Evolutionary conservation across 805 yeast species (phyloP).

Genomic region (Metschnikowia colocasiae): DNA sequence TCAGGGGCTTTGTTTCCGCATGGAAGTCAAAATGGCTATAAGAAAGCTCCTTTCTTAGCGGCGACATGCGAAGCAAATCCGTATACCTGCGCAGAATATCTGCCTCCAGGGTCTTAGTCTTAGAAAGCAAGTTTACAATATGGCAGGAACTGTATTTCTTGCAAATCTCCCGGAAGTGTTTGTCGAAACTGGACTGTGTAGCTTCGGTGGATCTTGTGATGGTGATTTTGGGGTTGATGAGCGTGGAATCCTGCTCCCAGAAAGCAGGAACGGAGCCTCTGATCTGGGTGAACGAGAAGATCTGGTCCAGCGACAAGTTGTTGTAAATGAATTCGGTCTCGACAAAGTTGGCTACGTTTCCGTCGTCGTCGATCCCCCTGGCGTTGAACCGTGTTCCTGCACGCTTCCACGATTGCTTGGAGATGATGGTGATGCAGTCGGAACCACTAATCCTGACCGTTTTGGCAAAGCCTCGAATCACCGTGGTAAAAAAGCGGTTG

Average conservation of each 20-base stretch:
- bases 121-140: slow-evolving; percentile 78
- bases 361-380: slow-evolving; percentile 21
- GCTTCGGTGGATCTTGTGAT: slow-evolving; percentile 89
- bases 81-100: slow-evolving; percentile 66
- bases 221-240: slow-evolving; percentile 86
- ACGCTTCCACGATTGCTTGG: slow-evolving; percentile 88
- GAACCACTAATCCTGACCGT: slow-evolving; percentile 47
- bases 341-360: slow-evolving; percentile 22
- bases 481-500: slow-evolving; percentile 83
- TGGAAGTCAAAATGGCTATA: slow-evolving; percentile 93
- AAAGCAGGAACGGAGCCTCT: slow-evolving; percentile 95
- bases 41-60: slow-evolving; percentile 30
- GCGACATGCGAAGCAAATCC: slow-evolving; percentile 44
- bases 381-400: slow-evolving; percentile 24
- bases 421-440: slow-evolving; percentile 68
- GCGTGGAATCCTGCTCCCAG: slow-evolving; percentile 95
- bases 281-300: slow-evolving; percentile 79
- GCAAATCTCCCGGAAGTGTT: slow-evolving; percentile 69
- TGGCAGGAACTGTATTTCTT: slow-evolving; percentile 84
- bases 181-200: slow-evolving; percentile 82
- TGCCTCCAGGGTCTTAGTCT: slow-evolving; percentile 69
- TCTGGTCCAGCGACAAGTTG: slow-evolving; percentile 41
- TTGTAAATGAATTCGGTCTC: slow-evolving; percentile 74
- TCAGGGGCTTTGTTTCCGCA: slow-evolving; percentile 71
- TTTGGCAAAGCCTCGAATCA: slow-evolving; percentile 92